A percentile compares a stretch with the other conserved stretches of the same genome.
Conservation (phyloP, 495 filamentous ascomycete species). For the Aspergillus saccharolyticus region DNA sequence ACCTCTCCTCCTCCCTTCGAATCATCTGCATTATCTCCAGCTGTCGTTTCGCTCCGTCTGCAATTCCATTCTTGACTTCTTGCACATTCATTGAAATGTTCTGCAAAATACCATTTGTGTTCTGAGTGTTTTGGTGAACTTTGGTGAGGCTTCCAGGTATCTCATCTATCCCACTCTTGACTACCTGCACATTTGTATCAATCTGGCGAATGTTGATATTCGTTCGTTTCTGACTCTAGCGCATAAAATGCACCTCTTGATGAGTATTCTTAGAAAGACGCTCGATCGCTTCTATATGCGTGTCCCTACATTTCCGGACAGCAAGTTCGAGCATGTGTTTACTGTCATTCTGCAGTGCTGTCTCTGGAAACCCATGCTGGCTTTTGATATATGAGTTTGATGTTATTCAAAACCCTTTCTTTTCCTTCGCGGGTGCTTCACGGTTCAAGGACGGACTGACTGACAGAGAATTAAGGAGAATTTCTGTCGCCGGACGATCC, state of each 20-base stretch:
- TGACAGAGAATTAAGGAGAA: not conserved
- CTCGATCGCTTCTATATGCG: not conserved
- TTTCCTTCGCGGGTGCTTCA: not conserved
- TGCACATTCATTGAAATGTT: not conserved
- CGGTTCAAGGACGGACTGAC: not conserved
- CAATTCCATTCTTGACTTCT: not conserved
- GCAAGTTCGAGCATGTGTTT: not conserved
- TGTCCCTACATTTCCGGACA: not conserved
- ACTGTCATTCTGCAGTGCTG: not conserved
- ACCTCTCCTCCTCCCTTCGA: not conserved
- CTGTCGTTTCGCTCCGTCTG: not conserved
- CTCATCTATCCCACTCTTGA: not conserved
- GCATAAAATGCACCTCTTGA: not conserved
- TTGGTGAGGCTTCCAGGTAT: not conserved
- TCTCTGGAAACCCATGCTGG: not conserved
- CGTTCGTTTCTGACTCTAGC: not conserved
- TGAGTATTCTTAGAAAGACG: not conserved
- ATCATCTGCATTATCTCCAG: not conserved
- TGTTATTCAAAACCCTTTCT: not conserved
- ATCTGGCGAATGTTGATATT: not conserved
- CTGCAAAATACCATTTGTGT: not conserved
- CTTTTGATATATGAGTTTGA: not conserved
- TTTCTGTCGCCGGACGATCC: not conserved
- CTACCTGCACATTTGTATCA: not conserved
- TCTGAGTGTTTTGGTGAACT: not conserved